Evolutionary conservation across 768 basidiomycete species (phyloP).

Genomic region (Termitomyces sp.): DNA sequence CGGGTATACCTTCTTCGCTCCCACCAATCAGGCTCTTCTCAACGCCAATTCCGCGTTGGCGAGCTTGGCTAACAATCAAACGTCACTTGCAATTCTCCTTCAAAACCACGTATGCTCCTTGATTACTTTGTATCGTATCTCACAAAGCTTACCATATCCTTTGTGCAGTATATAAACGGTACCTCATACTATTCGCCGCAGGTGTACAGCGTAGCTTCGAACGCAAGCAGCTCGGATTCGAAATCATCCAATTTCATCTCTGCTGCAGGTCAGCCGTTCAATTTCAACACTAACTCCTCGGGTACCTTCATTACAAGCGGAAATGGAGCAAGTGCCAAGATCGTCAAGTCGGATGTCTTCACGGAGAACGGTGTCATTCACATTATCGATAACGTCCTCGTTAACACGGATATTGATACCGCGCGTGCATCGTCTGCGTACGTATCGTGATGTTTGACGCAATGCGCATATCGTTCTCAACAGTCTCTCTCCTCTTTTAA

Average conservation of each 20-base stretch:
- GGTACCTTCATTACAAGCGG: slow-evolving; percentile 49
- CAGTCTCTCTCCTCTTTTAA: too few relatives aligned
- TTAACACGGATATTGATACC: slow-evolving; percentile 36
- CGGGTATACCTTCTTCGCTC: slow-evolving; percentile 68
- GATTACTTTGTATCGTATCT: not conserved
- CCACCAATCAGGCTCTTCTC: slow-evolving; percentile 45
- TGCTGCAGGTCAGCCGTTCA: slow-evolving; percentile 50
- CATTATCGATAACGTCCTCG: slow-evolving; percentile 48
- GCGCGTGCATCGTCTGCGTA: slow-evolving; percentile 49
- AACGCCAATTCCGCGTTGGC: slow-evolving; percentile 27
- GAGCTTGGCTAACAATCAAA: slow-evolving; percentile 35
- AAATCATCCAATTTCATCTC: slow-evolving; percentile 30
- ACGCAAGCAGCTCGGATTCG: not conserved
- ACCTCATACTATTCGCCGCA: slow-evolving; percentile 57
- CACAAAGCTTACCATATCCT: not conserved
- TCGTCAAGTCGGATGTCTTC: slow-evolving; percentile 56
- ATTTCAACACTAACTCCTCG: slow-evolving; percentile 46
- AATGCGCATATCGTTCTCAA: not conserved
- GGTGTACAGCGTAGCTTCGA: slow-evolving; percentile 18
- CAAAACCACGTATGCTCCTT: slow-evolving; percentile 51
- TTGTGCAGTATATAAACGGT: slow-evolving; percentile 55
- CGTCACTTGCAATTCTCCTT: slow-evolving; percentile 39
- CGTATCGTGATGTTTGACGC: slow-evolving; percentile 15
- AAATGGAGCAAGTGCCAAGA: slow-evolving; percentile 35
- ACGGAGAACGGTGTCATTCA: slow-evolving; percentile 67